These are phyloP conservation scores for Pseudoscleropodium purum DNA, from an alignment of 225 moss, liverwort and hornwort genomes.

Conservation along the genomic window DNA sequence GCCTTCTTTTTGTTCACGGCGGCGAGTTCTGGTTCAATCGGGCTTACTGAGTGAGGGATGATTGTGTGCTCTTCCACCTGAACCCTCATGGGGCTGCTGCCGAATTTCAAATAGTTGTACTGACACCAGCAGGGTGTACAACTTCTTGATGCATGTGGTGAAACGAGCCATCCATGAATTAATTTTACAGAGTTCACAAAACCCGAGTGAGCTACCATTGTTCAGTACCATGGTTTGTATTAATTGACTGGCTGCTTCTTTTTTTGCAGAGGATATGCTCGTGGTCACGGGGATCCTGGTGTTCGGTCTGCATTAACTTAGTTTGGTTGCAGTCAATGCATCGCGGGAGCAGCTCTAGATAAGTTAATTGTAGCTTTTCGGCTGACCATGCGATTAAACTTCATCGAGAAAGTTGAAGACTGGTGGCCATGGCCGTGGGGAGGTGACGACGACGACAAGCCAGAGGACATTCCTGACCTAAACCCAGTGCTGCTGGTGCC, in stretches of 20 bases:
- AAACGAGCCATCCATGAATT: neutral
- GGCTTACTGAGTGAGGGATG: neutral
- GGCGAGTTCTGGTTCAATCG: neutral
- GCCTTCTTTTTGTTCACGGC: neutral
- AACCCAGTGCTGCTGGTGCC: constrained; percentile 77
- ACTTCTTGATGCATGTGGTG: neutral
- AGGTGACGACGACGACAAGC: constrained; percentile 10
- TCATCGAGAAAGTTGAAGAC: constrained; percentile 46
- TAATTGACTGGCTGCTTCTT: neutral
- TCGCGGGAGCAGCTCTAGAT: neutral
- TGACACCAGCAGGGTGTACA: neutral
- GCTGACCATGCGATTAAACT: constrained; percentile 12
- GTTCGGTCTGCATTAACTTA: neutral
- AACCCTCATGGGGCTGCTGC: neutral
- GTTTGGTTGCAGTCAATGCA: neutral
- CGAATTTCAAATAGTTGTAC: neutral
- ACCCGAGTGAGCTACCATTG: neutral
- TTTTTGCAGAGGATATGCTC: neutral
- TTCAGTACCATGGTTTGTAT: neutral
- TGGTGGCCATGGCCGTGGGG: constrained; percentile 62
- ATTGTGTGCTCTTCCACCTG: neutral
- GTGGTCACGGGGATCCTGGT: neutral
- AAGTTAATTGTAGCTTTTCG: neutral
- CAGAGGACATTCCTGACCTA: constrained; percentile 23
- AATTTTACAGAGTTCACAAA: neutral